phyloP scores from a whole-genome alignment of 2,329 filamentous ascomycete species.

The Xylariaceae sp. region DNA sequence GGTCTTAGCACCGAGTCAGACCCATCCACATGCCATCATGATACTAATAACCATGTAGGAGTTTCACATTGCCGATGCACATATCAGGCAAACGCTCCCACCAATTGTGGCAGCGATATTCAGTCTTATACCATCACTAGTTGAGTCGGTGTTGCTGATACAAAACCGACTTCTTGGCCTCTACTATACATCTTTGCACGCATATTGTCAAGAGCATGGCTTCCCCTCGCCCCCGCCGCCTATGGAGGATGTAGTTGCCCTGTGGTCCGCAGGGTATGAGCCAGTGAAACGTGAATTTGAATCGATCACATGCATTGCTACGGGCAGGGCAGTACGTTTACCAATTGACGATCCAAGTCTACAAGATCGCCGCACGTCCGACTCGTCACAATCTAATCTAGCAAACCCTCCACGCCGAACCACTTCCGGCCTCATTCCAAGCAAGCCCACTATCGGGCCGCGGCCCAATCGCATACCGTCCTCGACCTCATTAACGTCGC shows the following conservation, averaged over 20 bases:
- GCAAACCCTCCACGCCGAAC: slow-evolving; percentile 38
- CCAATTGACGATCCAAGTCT: slow-evolving; percentile 33
- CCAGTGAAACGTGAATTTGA: slow-evolving; percentile 65
- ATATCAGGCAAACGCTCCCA: slow-evolving; percentile 68
- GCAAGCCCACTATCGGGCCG: slow-evolving; percentile 19
- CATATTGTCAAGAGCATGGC: slow-evolving; percentile 64
- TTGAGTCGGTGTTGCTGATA: slow-evolving; percentile 67
- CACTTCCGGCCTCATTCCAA: slow-evolving; percentile 41
- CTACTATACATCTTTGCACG: slow-evolving; percentile 73
- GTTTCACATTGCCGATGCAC: slow-evolving; percentile 71
- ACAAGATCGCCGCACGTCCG: slow-evolving; percentile 23
- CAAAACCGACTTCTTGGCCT: slow-evolving; percentile 75
- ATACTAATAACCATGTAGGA: slow-evolving; percentile 42
- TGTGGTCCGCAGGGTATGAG: slow-evolving; percentile 61
- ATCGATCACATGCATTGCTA: slow-evolving; percentile 57
- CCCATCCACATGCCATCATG: not conserved
- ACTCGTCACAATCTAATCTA: slow-evolving; percentile 23
- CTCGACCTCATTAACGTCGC: slow-evolving; percentile 33
- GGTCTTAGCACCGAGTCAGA: not conserved
- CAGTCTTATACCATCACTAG: slow-evolving; percentile 67
- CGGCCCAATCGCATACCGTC: slow-evolving; percentile 37
- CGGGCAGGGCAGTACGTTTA: slow-evolving; percentile 62
- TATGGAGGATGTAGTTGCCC: slow-evolving; percentile 65
- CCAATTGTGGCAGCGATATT: slow-evolving; percentile 67
- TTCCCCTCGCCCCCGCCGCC: slow-evolving; percentile 70